Percentiles rank a stretch among this genome's conserved stretches.
These are phyloP conservation scores for Glarea lozoyensis DNA, from an alignment of 495 filamentous ascomycete genomes.

Conservation along the genomic window DNA sequence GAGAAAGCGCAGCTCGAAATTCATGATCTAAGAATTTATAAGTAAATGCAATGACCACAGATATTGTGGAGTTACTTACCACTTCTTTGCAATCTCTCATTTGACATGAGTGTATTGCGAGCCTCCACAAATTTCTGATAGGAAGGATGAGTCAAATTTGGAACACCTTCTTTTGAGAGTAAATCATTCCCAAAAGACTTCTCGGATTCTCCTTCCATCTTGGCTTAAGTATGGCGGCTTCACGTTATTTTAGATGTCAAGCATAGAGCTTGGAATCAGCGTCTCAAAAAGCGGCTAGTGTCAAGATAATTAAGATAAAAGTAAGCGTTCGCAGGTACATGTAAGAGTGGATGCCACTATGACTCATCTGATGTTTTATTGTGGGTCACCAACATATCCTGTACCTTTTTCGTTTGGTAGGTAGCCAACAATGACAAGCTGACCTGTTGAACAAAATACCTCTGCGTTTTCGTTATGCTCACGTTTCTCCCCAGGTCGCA, in stretches of 20 bases:
- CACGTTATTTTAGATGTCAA: neutral
- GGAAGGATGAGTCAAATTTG: conserved; percentile 49
- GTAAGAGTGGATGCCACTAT: too few relatives aligned
- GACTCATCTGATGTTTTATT: too few relatives aligned
- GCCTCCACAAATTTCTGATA: conserved; percentile 67
- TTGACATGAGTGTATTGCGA: conserved; percentile 60
- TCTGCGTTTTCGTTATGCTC: too few relatives aligned
- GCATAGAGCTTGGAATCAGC: neutral
- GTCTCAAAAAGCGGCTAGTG: neutral
- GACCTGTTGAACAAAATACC: too few relatives aligned
- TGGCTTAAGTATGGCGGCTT: too few relatives aligned
- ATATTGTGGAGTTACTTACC: conserved; percentile 37
- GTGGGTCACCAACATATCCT: too few relatives aligned
- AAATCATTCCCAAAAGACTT: neutral
- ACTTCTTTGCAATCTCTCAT: conserved; percentile 74
- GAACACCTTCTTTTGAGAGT: conserved; percentile 28
- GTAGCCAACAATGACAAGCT: too few relatives aligned
- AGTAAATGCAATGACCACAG: neutral
- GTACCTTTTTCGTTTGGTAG: too few relatives aligned
- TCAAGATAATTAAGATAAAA: neutral
- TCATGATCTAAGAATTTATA: conserved; percentile 32
- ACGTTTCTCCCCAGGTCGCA: too few relatives aligned
- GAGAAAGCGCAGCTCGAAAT: conserved; percentile 59
- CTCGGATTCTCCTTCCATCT: too few relatives aligned
- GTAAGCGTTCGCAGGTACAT: too few relatives aligned